phyloP scores from a whole-genome alignment of 2,329 filamentous ascomycete genomes.

The Talaromyces marneffei region DNA sequence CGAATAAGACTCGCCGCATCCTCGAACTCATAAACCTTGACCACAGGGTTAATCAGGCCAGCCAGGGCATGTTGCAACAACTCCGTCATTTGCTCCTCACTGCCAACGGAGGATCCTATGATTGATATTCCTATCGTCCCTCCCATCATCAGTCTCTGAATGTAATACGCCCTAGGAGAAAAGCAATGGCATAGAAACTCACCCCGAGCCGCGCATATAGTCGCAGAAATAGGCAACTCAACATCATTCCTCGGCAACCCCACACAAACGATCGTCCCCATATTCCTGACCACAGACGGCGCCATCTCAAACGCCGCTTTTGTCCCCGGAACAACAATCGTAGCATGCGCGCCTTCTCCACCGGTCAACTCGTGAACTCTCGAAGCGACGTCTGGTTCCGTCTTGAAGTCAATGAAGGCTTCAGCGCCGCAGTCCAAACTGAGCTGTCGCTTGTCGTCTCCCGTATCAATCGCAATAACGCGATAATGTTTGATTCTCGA shows the following conservation, averaged over 20 bases:
- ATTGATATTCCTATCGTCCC: neutral
- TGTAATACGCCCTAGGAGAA: neutral
- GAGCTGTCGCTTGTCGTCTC: neutral
- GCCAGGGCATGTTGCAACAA: neutral
- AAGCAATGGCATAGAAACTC: neutral
- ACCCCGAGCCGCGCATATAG: neutral
- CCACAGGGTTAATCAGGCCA: neutral
- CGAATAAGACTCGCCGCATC: neutral
- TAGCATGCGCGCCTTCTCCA: neutral
- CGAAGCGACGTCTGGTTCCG: neutral
- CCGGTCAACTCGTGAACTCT: neutral
- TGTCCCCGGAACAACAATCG: neutral
- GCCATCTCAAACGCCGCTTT: neutral
- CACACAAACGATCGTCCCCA: neutral
- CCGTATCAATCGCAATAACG: slow-evolving; percentile 8
- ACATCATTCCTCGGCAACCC: neutral
- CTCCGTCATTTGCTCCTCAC: neutral
- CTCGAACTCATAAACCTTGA: neutral
- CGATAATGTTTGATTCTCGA: neutral
- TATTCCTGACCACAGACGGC: neutral
- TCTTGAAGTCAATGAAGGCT: neutral
- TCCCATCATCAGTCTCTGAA: too few species aligned
- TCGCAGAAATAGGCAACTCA: neutral
- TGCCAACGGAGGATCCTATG: neutral
- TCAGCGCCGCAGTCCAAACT: neutral